Percentiles rank a stretch among this genome's conserved stretches.
These are phyloP conservation scores for Diaporthe sp. DNA, from an alignment of 2,329 filamentous ascomycete genomes.

Conservation along the genomic window DNA sequence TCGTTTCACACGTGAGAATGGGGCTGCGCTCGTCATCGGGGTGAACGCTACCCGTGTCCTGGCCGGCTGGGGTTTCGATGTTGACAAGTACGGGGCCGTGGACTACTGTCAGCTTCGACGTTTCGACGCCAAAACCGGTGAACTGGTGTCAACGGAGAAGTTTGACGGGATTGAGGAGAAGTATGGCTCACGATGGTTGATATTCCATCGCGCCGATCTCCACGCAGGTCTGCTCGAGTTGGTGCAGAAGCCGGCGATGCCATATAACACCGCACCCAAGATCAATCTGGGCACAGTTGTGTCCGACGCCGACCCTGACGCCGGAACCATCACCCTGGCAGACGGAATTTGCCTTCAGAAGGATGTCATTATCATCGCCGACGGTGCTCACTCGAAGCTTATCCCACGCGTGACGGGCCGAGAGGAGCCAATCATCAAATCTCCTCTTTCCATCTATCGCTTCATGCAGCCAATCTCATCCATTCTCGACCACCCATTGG, in stretches of 20 bases:
- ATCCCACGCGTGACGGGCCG: constrained; percentile 11
- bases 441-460: constrained; percentile 16
- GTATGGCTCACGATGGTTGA: constrained; percentile 22
- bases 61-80: constrained; percentile 23
- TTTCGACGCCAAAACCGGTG: constrained; percentile 16
- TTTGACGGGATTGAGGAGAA: constrained; percentile 6
- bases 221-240: constrained; percentile 21
- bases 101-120: constrained; percentile 22
- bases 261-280: not conserved
- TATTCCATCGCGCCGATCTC: constrained; percentile 23
- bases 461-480: constrained; percentile 22
- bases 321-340: constrained; percentile 5
- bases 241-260: not conserved
- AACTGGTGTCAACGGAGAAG: not conserved
- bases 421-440: constrained; percentile 22
- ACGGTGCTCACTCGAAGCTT: constrained; percentile 22
- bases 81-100: constrained; percentile 18
- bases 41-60: constrained; percentile 22
- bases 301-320: constrained; percentile 2
- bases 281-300: constrained; percentile 15
- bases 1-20: constrained; percentile 21
- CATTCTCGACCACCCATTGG: not conserved
- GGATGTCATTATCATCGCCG: constrained; percentile 13
- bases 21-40: constrained; percentile 17
- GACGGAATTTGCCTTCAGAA: not conserved